A percentile compares a stretch with the other conserved stretches of the same genome.
Evolutionary conservation across 2,329 filamentous ascomycete genomes (phyloP).

Genomic region (Hypoxylon sp.): DNA sequence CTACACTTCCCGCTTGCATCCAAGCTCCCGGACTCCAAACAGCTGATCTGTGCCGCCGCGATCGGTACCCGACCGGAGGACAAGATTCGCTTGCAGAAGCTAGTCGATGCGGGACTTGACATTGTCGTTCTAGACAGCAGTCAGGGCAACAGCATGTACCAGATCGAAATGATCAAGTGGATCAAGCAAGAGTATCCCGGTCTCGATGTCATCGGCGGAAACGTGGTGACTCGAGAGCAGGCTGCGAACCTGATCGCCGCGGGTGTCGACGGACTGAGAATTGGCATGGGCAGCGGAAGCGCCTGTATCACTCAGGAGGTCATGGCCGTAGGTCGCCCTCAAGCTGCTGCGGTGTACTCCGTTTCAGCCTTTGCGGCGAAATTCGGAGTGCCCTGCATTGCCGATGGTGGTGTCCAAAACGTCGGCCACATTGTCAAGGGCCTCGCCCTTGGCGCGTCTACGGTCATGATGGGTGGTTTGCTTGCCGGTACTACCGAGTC

Average conservation of each 20-base stretch:
- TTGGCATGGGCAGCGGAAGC: slow-evolving; percentile 98
- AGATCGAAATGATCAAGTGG: slow-evolving; percentile 98
- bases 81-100: slow-evolving; percentile 84
- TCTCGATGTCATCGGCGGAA: slow-evolving; percentile 96
- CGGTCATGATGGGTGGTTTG: slow-evolving; percentile 99
- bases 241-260: slow-evolving; percentile 92
- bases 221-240: slow-evolving; percentile 98
- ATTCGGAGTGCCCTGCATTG: slow-evolving; percentile 98
- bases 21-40: slow-evolving; percentile 96
- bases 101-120: slow-evolving; percentile 94
- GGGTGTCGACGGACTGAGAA: slow-evolving; percentile 94
- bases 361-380: slow-evolving; percentile 89
- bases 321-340: slow-evolving; percentile 97
- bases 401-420: slow-evolving; percentile 97
- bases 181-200: slow-evolving; percentile 87
- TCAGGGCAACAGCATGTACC: slow-evolving; percentile 98
- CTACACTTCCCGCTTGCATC: slow-evolving; percentile 96
- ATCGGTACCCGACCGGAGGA: slow-evolving; percentile 96
- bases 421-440: slow-evolving; percentile 99
- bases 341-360: slow-evolving; percentile 91
- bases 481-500: slow-evolving; percentile 98
- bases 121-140: slow-evolving; percentile 96
- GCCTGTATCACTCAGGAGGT: slow-evolving; percentile 99
- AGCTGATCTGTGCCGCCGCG: slow-evolving; percentile 93
- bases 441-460: slow-evolving; percentile 91